Percentiles rank a stretch among this genome's conserved stretches.
Evolutionary conservation across 2,329 filamentous ascomycete species (phyloP).

Genomic region (Colletotrichum tropicale): DNA sequence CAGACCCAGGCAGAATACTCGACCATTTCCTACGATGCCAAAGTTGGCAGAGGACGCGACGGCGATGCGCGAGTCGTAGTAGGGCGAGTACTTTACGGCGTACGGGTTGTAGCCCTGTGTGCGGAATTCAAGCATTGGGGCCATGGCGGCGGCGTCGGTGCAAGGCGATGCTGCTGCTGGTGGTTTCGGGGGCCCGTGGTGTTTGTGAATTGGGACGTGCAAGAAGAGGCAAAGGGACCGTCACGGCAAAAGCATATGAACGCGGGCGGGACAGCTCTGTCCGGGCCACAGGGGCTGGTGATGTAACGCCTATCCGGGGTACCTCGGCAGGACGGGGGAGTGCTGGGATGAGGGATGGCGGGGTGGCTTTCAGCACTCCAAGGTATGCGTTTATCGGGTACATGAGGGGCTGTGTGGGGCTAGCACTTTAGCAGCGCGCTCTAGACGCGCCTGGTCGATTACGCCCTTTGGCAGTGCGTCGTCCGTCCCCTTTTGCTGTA

Average conservation of each 20-base stretch:
- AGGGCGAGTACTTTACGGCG: slow-evolving; percentile 97
- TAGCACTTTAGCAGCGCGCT: neutral
- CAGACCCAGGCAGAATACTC: slow-evolving; percentile 82
- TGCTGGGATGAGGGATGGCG: neutral
- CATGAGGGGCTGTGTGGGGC: neutral
- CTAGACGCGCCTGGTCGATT: neutral
- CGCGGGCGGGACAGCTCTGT: slow-evolving; percentile 12
- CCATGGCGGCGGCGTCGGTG: slow-evolving; percentile 33
- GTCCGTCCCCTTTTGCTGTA: neutral
- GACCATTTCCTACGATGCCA: slow-evolving; percentile 94
- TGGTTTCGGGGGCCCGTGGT: neutral
- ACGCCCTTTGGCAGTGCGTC: neutral
- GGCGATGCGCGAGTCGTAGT: slow-evolving; percentile 93
- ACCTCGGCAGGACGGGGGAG: slow-evolving; percentile 16
- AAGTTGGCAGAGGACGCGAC: slow-evolving; percentile 94
- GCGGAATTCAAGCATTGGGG: slow-evolving; percentile 86
- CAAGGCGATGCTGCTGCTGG: neutral
- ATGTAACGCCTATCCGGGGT: slow-evolving; percentile 19
- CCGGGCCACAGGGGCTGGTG: slow-evolving; percentile 5
- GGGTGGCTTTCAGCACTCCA: neutral
- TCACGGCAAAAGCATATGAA: slow-evolving; percentile 5
- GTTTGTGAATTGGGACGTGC: neutral
- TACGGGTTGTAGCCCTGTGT: slow-evolving; percentile 96
- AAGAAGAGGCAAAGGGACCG: neutral
- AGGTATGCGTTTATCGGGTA: slow-evolving; percentile 10